A percentile compares a stretch with the other conserved stretches of the same genome.
Evolutionary conservation across 768 basidiomycete genomes (phyloP).

Genomic region (Heimioporus sp.): DNA sequence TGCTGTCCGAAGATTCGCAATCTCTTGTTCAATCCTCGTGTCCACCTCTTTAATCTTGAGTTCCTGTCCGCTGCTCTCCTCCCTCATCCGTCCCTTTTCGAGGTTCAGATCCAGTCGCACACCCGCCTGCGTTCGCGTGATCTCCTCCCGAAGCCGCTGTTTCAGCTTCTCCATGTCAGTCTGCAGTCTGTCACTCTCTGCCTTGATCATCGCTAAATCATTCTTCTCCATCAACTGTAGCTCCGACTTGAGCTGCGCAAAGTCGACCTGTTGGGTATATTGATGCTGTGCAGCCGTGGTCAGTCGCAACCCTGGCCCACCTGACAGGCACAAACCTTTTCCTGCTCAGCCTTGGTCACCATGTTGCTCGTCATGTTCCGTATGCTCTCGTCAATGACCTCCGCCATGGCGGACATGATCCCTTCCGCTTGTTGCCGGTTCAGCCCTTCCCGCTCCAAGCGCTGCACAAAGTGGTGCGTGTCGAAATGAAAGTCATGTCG

Average conservation of each 20-base stretch:
- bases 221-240: slow-evolving; percentile 96
- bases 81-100: slow-evolving; percentile 93
- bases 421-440: slow-evolving; percentile 93
- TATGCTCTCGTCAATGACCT: slow-evolving; percentile 96
- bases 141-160: slow-evolving; percentile 88
- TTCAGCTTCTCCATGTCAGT: slow-evolving; percentile 93
- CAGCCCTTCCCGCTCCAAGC: slow-evolving; percentile 84
- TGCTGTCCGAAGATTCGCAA: slow-evolving; percentile 77
- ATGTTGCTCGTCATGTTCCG: slow-evolving; percentile 94
- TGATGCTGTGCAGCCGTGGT: slow-evolving; percentile 55
- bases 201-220: slow-evolving; percentile 91
- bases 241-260: slow-evolving; percentile 94
- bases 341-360: slow-evolving; percentile 95
- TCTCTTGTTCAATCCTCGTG: slow-evolving; percentile 95
- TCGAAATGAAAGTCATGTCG: slow-evolving; percentile 79
- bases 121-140: slow-evolving; percentile 87
- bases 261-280: slow-evolving; percentile 95
- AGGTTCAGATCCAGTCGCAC: slow-evolving; percentile 93
- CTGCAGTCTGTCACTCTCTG: slow-evolving; percentile 92
- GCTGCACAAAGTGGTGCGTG: slow-evolving; percentile 92
- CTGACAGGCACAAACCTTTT: slow-evolving; percentile 62
- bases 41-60: slow-evolving; percentile 98
- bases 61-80: slow-evolving; percentile 89
- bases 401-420: slow-evolving; percentile 95
- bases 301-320: neutral